These are phyloP conservation scores for Boletus vinaceobasis DNA, from an alignment of 768 basidiomycete genomes.

Conservation along the genomic window DNA sequence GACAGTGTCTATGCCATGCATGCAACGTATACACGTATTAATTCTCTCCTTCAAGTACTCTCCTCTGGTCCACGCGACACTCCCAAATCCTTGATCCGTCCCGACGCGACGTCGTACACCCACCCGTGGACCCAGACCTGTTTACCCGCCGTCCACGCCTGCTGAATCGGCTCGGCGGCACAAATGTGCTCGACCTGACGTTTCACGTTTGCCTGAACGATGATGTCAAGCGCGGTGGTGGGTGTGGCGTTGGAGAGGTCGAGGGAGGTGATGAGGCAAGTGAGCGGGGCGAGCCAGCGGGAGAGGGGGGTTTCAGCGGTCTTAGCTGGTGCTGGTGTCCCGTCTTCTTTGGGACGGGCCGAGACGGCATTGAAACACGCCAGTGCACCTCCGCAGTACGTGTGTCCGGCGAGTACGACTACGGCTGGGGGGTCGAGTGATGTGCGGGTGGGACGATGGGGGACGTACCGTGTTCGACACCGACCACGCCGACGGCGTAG, in stretches of 20 bases:
- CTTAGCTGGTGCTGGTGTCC: background rate
- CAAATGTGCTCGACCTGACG: constrained; percentile 51
- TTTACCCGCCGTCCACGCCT: constrained; percentile 42
- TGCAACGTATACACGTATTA: background rate
- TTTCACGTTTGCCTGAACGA: constrained; percentile 62
- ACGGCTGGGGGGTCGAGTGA: background rate
- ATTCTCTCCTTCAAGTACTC: background rate
- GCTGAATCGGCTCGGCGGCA: constrained; percentile 40
- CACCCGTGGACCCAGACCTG: constrained; percentile 65
- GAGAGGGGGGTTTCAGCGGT: constrained; percentile 43
- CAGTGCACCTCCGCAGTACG: constrained; percentile 73
- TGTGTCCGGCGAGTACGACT: constrained; percentile 85
- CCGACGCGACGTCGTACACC: constrained; percentile 65
- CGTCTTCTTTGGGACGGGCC: background rate
- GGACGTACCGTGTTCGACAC: constrained; percentile 72
- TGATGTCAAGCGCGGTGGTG: constrained; percentile 38
- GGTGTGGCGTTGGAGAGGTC: constrained; percentile 37
- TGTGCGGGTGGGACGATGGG: background rate
- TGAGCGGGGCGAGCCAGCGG: constrained; percentile 72
- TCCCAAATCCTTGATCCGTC: constrained; percentile 57
- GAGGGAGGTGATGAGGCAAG: constrained; percentile 43
- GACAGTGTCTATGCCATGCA: constrained; percentile 15
- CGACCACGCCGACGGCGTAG: constrained; percentile 68
- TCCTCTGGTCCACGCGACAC: constrained; percentile 32
- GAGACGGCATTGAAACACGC: constrained; percentile 47